Conservation (phyloP, 2,329 filamentous ascomycete genomes). For the Myriangium duriaei region DNA sequence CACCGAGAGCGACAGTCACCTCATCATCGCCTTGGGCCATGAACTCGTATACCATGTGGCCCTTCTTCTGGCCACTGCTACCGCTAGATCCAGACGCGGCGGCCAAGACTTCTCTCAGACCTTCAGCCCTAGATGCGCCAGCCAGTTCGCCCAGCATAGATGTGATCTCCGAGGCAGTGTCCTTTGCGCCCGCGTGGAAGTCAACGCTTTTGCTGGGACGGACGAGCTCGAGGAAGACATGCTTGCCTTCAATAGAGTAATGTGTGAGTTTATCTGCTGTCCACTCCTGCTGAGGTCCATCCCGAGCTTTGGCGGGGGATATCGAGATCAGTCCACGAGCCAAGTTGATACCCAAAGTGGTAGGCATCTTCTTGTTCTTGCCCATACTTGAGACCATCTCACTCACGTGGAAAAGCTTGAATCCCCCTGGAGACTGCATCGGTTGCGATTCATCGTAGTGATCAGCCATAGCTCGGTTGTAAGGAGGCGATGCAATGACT, state of each 20-base stretch:
- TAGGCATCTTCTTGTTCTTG: conserved; percentile 96
- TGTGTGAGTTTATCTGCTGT: conserved; percentile 89
- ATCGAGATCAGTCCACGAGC: conserved; percentile 82
- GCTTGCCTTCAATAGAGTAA: conserved; percentile 95
- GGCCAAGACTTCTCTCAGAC: conserved; percentile 71
- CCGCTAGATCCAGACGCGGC: conserved; percentile 58
- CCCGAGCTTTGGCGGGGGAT: conserved; percentile 68
- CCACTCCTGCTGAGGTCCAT: conserved; percentile 86
- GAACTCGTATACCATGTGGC: conserved; percentile 85
- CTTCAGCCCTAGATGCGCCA: conserved; percentile 71
- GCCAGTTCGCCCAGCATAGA: conserved; percentile 76
- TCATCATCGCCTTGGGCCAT: conserved; percentile 94
- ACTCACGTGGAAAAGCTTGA: conserved; percentile 91
- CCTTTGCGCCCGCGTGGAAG: conserved; percentile 93
- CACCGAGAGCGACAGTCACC: conserved; percentile 77
- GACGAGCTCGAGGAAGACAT: conserved; percentile 89
- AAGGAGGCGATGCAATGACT: conserved; percentile 44
- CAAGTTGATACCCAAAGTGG: conserved; percentile 87
- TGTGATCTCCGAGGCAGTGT: conserved; percentile 90
- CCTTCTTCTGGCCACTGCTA: conserved; percentile 56
- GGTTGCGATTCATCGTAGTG: conserved; percentile 36
- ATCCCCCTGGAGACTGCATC: conserved; percentile 56
- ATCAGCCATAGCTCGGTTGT: conserved; percentile 34
- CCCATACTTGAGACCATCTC: conserved; percentile 97
- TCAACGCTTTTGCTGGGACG: conserved; percentile 88